Evolutionary conservation across 1,284 basidiomycete genomes (phyloP).

Genomic region (Sanghuangporus weigelae): DNA sequence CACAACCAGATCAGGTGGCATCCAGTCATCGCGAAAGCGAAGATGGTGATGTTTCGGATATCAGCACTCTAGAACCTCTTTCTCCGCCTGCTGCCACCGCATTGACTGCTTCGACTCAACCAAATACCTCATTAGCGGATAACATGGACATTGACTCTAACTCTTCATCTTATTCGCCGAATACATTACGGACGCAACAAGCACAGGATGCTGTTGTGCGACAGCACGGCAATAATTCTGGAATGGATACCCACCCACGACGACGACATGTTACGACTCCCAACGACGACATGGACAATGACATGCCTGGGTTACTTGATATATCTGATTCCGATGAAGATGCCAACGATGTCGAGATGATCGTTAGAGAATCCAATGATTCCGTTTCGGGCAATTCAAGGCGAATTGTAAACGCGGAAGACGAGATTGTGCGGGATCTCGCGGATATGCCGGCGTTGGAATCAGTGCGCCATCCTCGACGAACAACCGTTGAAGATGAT

Average conservation of each 20-base stretch:
- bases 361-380: slow-evolving; percentile 1
- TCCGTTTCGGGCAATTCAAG: not conserved
- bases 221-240: not conserved
- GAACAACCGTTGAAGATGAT: slow-evolving; percentile 3
- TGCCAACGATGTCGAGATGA: slow-evolving; percentile 12
- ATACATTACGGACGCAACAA: not conserved
- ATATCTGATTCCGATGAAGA: slow-evolving; percentile 14
- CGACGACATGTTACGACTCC: not conserved
- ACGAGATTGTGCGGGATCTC: not conserved
- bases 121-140: not conserved
- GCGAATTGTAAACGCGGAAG: not conserved
- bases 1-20: not conserved
- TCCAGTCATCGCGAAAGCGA: not conserved
- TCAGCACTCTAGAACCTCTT: not conserved
- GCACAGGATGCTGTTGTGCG: not conserved
- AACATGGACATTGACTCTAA: slow-evolving; percentile 7
- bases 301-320: slow-evolving; percentile 14
- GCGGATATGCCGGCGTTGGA: slow-evolving; percentile 5
- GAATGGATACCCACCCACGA: not conserved
- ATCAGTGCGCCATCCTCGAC: not conserved
- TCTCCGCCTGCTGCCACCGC: not conserved
- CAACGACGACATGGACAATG: not conserved
- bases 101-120: not conserved
- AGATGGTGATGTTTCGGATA: not conserved
- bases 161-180: not conserved